Conservation (phyloP, 257 asterid genomes). For the Penstemon barbatus region DNA sequence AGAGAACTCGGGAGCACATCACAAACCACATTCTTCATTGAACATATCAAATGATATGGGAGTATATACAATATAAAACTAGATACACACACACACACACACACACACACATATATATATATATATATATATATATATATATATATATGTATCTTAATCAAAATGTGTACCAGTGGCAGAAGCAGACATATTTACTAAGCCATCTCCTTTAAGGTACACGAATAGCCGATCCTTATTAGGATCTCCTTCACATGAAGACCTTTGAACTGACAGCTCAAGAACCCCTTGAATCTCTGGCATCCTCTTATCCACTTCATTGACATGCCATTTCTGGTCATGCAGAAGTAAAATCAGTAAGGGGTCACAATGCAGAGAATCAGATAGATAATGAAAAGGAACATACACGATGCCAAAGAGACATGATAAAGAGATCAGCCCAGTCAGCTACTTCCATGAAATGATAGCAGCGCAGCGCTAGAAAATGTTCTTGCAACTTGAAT, state of each 20-base stretch:
- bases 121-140: too few relatives aligned
- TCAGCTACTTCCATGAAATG: constrained; percentile 97
- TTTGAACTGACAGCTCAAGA: constrained; percentile 86
- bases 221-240: constrained; percentile 70
- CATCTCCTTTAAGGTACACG: constrained; percentile 66
- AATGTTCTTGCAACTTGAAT: constrained; percentile 84
- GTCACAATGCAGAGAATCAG: constrained; percentile 22
- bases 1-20: constrained; percentile 25
- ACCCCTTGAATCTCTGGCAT: constrained; percentile 85
- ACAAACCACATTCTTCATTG: constrained; percentile 11
- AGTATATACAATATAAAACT: constrained; percentile 9
- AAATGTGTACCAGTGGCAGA: constrained; percentile 54
- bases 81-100: not conserved
- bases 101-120: too few relatives aligned
- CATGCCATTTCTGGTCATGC: constrained; percentile 80
- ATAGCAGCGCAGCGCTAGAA: constrained; percentile 74
- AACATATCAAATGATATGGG: constrained; percentile 4
- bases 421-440: constrained; percentile 95
- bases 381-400: constrained; percentile 31
- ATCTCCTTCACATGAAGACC: constrained; percentile 97
- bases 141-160: not conserved
- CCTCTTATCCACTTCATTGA: constrained; percentile 71
- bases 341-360: constrained; percentile 38
- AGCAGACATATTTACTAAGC: constrained; percentile 43
- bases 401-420: constrained; percentile 83